Base-by-base conservation (phyloP, 2,329 filamentous ascomycete genomes). In the Colletotrichum lini region DNA sequence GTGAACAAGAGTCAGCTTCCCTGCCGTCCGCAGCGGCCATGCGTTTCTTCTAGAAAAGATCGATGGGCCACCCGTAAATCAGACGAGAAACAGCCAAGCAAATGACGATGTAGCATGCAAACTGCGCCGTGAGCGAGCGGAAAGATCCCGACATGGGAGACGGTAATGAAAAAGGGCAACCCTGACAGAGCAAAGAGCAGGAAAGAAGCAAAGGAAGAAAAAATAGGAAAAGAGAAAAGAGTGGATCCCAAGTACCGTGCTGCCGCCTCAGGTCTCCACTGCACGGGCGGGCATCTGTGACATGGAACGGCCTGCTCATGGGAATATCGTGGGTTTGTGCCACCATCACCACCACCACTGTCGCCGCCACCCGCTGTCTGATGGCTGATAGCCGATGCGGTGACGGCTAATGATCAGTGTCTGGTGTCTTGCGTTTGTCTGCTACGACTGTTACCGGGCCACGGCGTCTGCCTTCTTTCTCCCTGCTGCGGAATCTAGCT, bases 211-310 rank as follows among this genome's bases (percentile, higher is more conserved):
- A 35, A 15, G 9, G 2, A 42, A 3, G 12, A 9, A 10, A n/a
- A 5, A 60, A 38, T 13, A 13, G 16, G 18, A 45, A 30, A 30
- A n/a, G 26, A 21, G 10, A 15, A 60, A 18, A 16, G 47, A n/a
- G 38, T 44, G 44, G 30, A 16, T 7, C 45, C 35, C 56, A 66
- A 40, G 62, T 60, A 53, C 40, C 66, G 52, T 62, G 42, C 44
- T 38, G 65, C 57, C 26, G 42, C 65, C 59, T 30, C n/a, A 45
- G 63, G 53, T 62, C 60, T 63, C 65, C 68, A 71, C 68, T n/a
- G 64, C 68, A 67, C 21, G 35, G 58, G 30, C 68, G 63, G 63
- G 56, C 68, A 71, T 63, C 65, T 71, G 64, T 56, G 67, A 35
- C 66, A 57, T 64, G 35, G 30, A 45, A 59, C n/a, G 40, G 42